Conservation (phyloP, 2,329 filamentous ascomycete species). For the Aspergillus sojae region DNA sequence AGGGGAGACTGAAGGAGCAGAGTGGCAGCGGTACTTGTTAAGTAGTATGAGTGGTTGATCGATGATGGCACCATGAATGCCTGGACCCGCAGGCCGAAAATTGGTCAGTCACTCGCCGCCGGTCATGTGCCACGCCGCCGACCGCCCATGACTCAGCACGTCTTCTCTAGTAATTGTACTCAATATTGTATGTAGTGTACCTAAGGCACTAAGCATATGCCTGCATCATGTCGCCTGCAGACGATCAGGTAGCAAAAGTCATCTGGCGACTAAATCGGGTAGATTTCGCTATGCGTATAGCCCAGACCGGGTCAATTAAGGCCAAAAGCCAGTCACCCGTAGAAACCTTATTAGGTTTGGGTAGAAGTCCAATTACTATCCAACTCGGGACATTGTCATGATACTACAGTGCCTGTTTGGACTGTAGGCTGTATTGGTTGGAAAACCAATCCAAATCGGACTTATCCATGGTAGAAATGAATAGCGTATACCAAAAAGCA, state of each 20-base stretch:
- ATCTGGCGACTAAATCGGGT: conserved; percentile 5
- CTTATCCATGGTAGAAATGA: background rate
- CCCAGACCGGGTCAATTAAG: background rate
- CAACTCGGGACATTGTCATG: background rate
- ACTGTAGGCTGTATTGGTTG: background rate
- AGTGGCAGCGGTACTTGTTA: background rate
- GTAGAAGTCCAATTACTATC: background rate
- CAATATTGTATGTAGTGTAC: background rate
- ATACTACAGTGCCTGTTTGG: background rate
- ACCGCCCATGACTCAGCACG: conserved; percentile 9
- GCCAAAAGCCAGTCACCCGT: too few relatives aligned
- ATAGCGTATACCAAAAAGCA: background rate
- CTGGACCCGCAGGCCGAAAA: conserved; percentile 7
- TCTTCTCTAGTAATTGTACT: background rate
- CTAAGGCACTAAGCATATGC: background rate
- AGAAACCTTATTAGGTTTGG: background rate
- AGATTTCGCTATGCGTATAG: background rate
- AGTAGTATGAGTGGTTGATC: conserved; percentile 3
- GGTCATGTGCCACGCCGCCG: conserved; percentile 11
- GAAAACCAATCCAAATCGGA: background rate
- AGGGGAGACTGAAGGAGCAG: background rate
- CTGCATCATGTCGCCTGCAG: conserved; percentile 1
- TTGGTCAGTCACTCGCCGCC: conserved; percentile 6
- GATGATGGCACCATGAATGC: conserved; percentile 14
- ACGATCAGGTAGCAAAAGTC: conserved; percentile 12